Conservation (phyloP, 306 rosid genomes). For the Cucurbita pepo region DNA sequence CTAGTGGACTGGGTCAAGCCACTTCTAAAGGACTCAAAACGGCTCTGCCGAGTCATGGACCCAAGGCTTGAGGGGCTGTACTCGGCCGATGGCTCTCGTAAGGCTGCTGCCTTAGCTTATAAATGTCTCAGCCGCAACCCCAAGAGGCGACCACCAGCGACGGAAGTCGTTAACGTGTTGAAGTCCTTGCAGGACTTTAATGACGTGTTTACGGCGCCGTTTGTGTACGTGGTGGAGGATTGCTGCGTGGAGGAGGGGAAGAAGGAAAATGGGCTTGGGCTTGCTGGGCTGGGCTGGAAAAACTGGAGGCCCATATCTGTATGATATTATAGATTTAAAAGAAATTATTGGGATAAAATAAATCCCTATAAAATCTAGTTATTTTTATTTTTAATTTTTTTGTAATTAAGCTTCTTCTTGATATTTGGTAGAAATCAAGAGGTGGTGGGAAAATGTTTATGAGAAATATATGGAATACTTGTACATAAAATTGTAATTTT, state of each 20-base stretch:
- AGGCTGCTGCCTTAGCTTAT: conserved; percentile 76
- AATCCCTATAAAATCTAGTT: background rate
- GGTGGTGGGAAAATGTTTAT: background rate
- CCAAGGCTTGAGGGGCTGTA: conserved; percentile 69
- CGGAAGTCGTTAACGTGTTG: conserved; percentile 37
- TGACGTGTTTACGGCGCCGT: conserved; percentile 35
- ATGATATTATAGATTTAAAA: background rate
- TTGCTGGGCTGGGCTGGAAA: background rate
- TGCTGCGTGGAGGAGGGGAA: background rate
- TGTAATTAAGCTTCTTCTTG: background rate
- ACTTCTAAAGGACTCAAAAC: conserved; percentile 41
- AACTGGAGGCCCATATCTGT: conserved; percentile 2
- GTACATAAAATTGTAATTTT: background rate
- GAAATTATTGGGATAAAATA: background rate
- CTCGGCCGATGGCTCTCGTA: conserved; percentile 56
- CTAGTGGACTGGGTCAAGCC: conserved; percentile 87
- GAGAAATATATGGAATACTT: background rate
- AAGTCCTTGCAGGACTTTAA: conserved; percentile 47
- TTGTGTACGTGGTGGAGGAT: conserved; percentile 47
- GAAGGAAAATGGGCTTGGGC: background rate
- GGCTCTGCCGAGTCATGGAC: conserved; percentile 60
- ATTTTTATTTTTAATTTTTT: background rate
- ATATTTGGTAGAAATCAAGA: background rate
- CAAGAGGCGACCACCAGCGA: conserved; percentile 43
- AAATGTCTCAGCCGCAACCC: conserved; percentile 58